Percentiles rank a stretch among this genome's conserved stretches.
Evolutionary conservation across 805 yeast species (phyloP).

Genomic region (Saturnispora mendoncae): DNA sequence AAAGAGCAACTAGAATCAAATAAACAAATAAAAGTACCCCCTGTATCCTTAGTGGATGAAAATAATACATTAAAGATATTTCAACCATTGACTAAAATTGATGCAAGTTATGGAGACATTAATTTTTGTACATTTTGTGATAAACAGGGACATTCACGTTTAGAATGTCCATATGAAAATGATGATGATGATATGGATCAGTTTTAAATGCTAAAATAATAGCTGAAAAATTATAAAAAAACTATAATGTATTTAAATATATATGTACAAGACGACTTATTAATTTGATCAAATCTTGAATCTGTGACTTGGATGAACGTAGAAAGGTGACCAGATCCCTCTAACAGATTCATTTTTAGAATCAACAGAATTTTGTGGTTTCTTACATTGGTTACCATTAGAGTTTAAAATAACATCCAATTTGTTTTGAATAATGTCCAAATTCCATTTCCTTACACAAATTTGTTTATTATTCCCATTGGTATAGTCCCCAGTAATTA

Average conservation of each 20-base stretch:
- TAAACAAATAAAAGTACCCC: neutral
- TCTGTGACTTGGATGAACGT: conserved; percentile 47
- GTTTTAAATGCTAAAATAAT: conserved; percentile 16
- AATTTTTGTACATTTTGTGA: conserved; percentile 95
- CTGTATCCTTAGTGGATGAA: conserved; percentile 6
- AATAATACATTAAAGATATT: conserved; percentile 30
- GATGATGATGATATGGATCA: conserved; percentile 29
- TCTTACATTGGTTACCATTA: conserved; percentile 53
- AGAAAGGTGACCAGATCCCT: conserved; percentile 98
- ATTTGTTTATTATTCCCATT: conserved; percentile 34
- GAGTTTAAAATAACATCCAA: conserved; percentile 55
- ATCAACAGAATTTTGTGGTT: conserved; percentile 69
- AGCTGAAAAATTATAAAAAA: conserved; percentile 6
- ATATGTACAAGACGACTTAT: neutral
- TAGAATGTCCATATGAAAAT: conserved; percentile 80
- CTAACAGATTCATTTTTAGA: conserved; percentile 77
- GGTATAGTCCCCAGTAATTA: conserved; percentile 48
- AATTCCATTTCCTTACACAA: conserved; percentile 66
- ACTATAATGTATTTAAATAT: conserved; percentile 1
- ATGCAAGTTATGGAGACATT: conserved; percentile 65
- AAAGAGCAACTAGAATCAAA: neutral
- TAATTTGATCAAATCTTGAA: conserved; percentile 32
- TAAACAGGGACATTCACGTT: conserved; percentile 76
- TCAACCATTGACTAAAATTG: conserved; percentile 39
- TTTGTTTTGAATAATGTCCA: conserved; percentile 54